Conservation (phyloP, 441 rosid genomes). For the Brassica balearica region DNA sequence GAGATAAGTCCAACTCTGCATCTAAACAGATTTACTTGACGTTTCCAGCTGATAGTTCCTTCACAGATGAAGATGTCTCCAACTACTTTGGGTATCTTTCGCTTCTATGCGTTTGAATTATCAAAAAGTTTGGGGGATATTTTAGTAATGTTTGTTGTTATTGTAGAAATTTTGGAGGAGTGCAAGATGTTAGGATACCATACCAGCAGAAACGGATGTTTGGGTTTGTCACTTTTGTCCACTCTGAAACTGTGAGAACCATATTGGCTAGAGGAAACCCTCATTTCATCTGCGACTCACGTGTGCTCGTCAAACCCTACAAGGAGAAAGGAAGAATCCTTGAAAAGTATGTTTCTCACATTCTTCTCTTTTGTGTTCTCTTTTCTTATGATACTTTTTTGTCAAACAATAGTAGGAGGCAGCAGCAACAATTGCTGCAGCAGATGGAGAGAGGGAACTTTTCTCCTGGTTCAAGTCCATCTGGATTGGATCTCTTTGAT, state of each 20-base stretch:
- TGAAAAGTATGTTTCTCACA: slow-evolving; percentile 57
- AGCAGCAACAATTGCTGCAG: slow-evolving; percentile 76
- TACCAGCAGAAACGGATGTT: slow-evolving; percentile 97
- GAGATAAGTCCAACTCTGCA: slow-evolving; percentile 79
- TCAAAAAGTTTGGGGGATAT: slow-evolving; percentile 1
- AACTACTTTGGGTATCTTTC: slow-evolving; percentile 72
- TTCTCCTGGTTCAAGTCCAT: slow-evolving; percentile 76
- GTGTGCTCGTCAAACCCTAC: slow-evolving; percentile 96
- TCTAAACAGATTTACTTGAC: slow-evolving; percentile 92
- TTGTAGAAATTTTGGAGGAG: slow-evolving; percentile 78
- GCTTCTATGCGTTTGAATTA: slow-evolving; percentile 16
- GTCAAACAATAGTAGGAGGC: slow-evolving; percentile 50
- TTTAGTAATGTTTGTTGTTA: slow-evolving; percentile 5
- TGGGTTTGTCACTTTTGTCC: slow-evolving; percentile 91
- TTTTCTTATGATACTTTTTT: slow-evolving; percentile 17
- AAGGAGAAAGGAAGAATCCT: slow-evolving; percentile 93
- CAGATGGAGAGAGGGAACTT: slow-evolving; percentile 79
- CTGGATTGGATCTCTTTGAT: slow-evolving; percentile 64
- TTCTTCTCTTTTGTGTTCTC: slow-evolving; percentile 24
- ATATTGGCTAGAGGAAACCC: slow-evolving; percentile 90
- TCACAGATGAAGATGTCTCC: slow-evolving; percentile 92
- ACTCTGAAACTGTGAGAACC: slow-evolving; percentile 79
- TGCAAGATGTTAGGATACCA: slow-evolving; percentile 98
- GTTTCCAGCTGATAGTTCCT: slow-evolving; percentile 91
- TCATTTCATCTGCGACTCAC: slow-evolving; percentile 93